Base-by-base conservation (phyloP, 1,284 basidiomycete genomes). In the Xanthoconium separans region DNA sequence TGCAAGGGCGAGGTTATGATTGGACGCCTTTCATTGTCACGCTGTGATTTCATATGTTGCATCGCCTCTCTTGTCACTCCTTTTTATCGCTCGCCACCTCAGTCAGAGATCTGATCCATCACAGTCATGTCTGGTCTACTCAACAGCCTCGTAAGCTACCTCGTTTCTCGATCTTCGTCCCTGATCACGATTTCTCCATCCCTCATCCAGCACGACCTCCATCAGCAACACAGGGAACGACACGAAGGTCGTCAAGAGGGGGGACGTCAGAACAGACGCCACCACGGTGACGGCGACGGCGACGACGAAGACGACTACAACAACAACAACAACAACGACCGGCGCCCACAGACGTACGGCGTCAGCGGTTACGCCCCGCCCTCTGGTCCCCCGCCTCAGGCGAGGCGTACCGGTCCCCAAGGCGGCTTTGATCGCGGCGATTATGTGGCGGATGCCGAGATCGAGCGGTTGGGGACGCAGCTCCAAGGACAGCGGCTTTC, bases 371-470 rank as follows among this genome's bases (percentile, higher is more conserved):
- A 55, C 10, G 42, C 31, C 3, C 50, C 53, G 1, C 66, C 62
- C 1, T 0, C 47, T 0, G 63, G 61, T 5, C 51, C 53, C 1
- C 63, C 63, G 2, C 29, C 54, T 4, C 31, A n/a, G n/a, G n/a
- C n/a, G n/a, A 27, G 0, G 22, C 2, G 2, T 41, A 31, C 24
- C 47, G 39, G 2, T 0, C 36, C 40, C 33, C 63, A 22, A 10
- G 57, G 65, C 3, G 66, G 60, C 6, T 45, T 69, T 4, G 63
- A 54, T 34, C 60, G 57, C 1, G 54, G 47, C 20, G 69, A 67
- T 64, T 71, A 71, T 42, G 64, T 59, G 47, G 59, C 65, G 33
- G 65, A 67, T 54, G 64, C 44, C 8, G 68, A 69, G 2, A 57
- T 67, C 39, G 20, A 55, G 2, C 53, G 55, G 44, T 56, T 71